These are phyloP conservation scores for Colletotrichum noveboracense DNA, from an alignment of 2,329 filamentous ascomycete genomes.

Conservation along the genomic window DNA sequence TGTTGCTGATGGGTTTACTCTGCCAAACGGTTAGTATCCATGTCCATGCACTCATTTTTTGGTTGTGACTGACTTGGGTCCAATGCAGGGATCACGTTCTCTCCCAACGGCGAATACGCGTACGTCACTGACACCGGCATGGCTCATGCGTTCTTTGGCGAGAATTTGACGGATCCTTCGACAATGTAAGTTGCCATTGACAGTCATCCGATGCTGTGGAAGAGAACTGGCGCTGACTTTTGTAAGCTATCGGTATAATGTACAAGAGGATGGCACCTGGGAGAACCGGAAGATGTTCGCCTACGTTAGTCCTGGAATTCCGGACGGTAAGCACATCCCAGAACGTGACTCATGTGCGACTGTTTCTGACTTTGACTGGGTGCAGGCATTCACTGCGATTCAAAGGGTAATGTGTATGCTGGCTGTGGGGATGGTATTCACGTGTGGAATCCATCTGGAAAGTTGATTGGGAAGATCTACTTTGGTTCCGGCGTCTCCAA, in stretches of 20 bases:
- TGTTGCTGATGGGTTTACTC: slow-evolving; percentile 61
- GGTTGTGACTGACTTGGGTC: not conserved
- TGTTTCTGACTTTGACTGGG: slow-evolving; percentile 23
- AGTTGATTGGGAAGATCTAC: slow-evolving; percentile 60
- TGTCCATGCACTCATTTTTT: not conserved
- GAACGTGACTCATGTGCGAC: not conserved
- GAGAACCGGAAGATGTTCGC: slow-evolving; percentile 61
- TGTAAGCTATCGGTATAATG: slow-evolving; percentile 50
- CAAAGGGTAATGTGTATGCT: slow-evolving; percentile 59
- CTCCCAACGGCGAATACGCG: slow-evolving; percentile 53
- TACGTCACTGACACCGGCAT: slow-evolving; percentile 65
- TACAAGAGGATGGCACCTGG: slow-evolving; percentile 49
- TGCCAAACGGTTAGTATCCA: slow-evolving; percentile 51
- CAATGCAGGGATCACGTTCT: slow-evolving; percentile 56
- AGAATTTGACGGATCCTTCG: slow-evolving; percentile 44
- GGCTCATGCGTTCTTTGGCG: slow-evolving; percentile 46
- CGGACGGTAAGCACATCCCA: slow-evolving; percentile 58
- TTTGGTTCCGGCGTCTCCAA: slow-evolving; percentile 49
- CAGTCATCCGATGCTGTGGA: not conserved
- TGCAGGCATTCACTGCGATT: slow-evolving; percentile 53
- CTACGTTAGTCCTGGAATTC: slow-evolving; percentile 55
- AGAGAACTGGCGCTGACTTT: not conserved
- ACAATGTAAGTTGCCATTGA: slow-evolving; percentile 46
- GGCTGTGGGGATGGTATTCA: slow-evolving; percentile 55
- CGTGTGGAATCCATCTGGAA: slow-evolving; percentile 51